Base-by-base conservation (phyloP, 2,329 filamentous ascomycete genomes). In the Penicillium sclerotigenum region DNA sequence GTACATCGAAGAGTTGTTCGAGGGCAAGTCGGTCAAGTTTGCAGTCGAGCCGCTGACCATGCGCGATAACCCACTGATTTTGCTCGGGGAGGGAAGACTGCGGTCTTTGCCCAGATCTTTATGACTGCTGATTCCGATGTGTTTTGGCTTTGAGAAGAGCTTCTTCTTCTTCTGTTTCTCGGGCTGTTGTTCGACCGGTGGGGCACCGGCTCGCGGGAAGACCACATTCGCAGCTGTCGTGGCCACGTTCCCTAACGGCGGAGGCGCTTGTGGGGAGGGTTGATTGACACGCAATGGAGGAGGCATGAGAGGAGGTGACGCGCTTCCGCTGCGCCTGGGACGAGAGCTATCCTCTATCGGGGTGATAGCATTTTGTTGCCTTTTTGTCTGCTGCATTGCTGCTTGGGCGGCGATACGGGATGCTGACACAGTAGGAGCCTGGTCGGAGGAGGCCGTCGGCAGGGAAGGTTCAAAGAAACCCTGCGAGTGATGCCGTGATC, bases 401-500 rank as follows among this genome's bases (percentile, higher is more conserved):
- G 85, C 80, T 70, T 87, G 85, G 28, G 85, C 85, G 16, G 86
- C 85, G 60, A 87, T 87, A 65, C 84, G 80, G 48, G 84, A 86
- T 5, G 85, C 80, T 41, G 79, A 81, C 47, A 87, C 77, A 33
- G 75, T 75, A 13, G 70, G 67, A 59, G 77, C 75, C 60, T 73
- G 75, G 64, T 79, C 71, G 56, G 76, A 71, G 38, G 78, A 79
- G 6, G 79, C 76, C n/a, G 79, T 80, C 38, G 84, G 83, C 53
- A 87, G 73, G 31, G 81, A 82, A 16, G 85, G 85, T 69, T 88
- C 85, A 65, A 87, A 87, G 73, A 86, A 87, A 53, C 85, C 85
- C 70, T 87, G 85, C 3, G 83, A 86, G 67, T 86, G 83, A 61
- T 80, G 77, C 59, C 78, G 72, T 31, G 75, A 71, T 41, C 77